A percentile compares a stretch with the other conserved stretches of the same genome.
Evolutionary conservation across 2,329 filamentous ascomycete genomes (phyloP).

Genomic region (Blastomyces percursus): DNA sequence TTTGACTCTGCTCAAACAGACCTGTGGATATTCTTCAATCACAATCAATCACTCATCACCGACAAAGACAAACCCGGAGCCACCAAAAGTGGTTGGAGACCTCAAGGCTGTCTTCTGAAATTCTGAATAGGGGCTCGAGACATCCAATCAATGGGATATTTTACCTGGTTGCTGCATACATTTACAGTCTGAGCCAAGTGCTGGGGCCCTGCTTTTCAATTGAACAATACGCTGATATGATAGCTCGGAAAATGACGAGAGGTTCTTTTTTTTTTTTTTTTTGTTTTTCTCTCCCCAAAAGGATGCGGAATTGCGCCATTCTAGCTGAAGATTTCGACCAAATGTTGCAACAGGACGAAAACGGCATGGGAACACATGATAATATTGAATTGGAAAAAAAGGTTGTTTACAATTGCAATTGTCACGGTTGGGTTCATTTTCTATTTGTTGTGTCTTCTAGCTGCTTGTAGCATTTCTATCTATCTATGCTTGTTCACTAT

Average conservation of each 20-base stretch:
- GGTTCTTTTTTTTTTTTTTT: no score
- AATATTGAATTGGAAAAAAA: background rate
- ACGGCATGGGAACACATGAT: background rate
- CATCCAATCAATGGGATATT: slow-evolving; percentile 2
- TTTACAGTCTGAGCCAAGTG: background rate
- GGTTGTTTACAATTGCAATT: background rate
- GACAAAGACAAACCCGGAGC: background rate
- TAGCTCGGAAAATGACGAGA: background rate
- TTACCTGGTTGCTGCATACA: background rate
- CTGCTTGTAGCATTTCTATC: background rate
- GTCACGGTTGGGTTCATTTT: background rate
- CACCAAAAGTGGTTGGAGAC: background rate
- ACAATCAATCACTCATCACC: background rate
- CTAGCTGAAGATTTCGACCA: background rate
- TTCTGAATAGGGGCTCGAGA: background rate
- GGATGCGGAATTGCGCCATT: background rate
- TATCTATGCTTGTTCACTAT: background rate
- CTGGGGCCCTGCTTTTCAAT: no score
- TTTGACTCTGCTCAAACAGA: no score
- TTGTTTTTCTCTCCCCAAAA: background rate
- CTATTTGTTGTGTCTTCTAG: background rate
- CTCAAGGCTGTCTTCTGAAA: background rate
- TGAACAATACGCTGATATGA: no score
- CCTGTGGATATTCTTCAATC: background rate
- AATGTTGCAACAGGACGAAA: background rate